Base-by-base conservation (phyloP, 441 rosid species). In the Gossypium davidsonii region DNA sequence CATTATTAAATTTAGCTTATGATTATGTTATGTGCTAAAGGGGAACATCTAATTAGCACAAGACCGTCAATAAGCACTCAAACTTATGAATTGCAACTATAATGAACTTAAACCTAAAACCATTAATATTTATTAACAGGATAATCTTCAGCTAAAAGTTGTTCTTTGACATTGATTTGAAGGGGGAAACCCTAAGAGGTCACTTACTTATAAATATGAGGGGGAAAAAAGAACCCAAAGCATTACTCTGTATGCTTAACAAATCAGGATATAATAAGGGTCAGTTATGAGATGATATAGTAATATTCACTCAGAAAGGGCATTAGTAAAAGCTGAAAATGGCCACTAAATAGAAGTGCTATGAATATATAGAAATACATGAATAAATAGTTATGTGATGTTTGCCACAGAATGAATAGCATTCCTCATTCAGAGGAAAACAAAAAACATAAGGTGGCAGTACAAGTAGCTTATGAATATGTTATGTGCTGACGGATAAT, bases 31-130 rank as follows among this genome's bases (percentile, higher is more conserved):
- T 66, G 77, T 59, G 74, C 79, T 23, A 25, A 74, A 5, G 60
- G 67, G 26, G 12, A 74, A 7, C 25, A 68, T 56, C 71, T 56
- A 74, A 69, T 56, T 67, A 76, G 72, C 73, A 78, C 73, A 73
- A 73, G 76, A 76, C 65, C 74, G 66, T 68, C 76, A 25, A 74
- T 25, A 73, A 77, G 81, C 77, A 74, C 74, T 67, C 20, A 17
- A 12, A 12, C 56, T 52, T 3, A 71, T 11, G 8, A 55, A 20
- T 20, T 55, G 11, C 12, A 55, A 5, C 44, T 10, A 20, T 8
- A 10, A 15, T 18, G 23, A 11, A 34, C 6, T 37, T 3, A 72
- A 48, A 28, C 48, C n/a, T 25, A 51, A 21, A 59, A 18, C 14
- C 21, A 31, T 7, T 31, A 8, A 15, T 7, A n/a, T 61, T 31